Percentiles rank a stretch among this genome's conserved stretches.
These are phyloP conservation scores for Neofusicoccum laricinum DNA, from an alignment of 2,329 filamentous ascomycete genomes.

Conservation along the genomic window DNA sequence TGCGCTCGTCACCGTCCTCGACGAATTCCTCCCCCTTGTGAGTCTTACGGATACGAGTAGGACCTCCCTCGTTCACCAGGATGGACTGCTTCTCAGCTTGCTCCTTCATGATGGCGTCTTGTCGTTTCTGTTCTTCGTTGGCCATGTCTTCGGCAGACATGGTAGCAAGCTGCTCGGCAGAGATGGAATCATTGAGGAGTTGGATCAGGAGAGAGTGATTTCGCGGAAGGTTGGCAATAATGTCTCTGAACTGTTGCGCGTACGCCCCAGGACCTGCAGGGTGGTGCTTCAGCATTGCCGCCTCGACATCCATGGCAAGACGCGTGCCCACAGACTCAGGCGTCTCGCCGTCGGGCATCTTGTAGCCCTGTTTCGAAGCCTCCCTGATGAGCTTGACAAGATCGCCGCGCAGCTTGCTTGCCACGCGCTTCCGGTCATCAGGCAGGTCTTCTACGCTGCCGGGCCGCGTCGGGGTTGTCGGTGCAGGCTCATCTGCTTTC, in stretches of 20 bases:
- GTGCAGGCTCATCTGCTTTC: slow-evolving; percentile 22
- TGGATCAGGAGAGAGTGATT: slow-evolving; percentile 76
- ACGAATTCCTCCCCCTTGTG: slow-evolving; percentile 9
- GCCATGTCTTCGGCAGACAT: slow-evolving; percentile 92
- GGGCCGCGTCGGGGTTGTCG: slow-evolving; percentile 22
- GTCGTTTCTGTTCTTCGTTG: slow-evolving; percentile 79
- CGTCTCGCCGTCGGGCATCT: slow-evolving; percentile 61
- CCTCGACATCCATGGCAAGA: slow-evolving; percentile 77
- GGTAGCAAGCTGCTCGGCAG: slow-evolving; percentile 72
- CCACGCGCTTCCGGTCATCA: slow-evolving; percentile 65
- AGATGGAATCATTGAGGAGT: slow-evolving; percentile 69
- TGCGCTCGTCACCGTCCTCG: slow-evolving; percentile 37
- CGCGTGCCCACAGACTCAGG: slow-evolving; percentile 64
- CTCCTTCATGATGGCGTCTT: slow-evolving; percentile 74
- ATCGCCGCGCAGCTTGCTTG: slow-evolving; percentile 67
- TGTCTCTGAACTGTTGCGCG: slow-evolving; percentile 65
- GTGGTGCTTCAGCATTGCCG: slow-evolving; percentile 57
- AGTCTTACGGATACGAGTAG: slow-evolving; percentile 54
- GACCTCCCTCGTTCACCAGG: slow-evolving; percentile 69
- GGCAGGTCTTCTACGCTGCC: slow-evolving; percentile 43
- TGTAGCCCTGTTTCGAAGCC: slow-evolving; percentile 58
- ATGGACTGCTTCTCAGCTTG: slow-evolving; percentile 81
- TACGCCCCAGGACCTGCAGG: slow-evolving; percentile 54
- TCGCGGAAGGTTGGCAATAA: slow-evolving; percentile 84
- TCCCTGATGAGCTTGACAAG: slow-evolving; percentile 64